A percentile compares a stretch with the other conserved stretches of the same genome.
phyloP scores from a whole-genome alignment of 2,329 filamentous ascomycete species.

The Aureobasidium leucospermi region DNA sequence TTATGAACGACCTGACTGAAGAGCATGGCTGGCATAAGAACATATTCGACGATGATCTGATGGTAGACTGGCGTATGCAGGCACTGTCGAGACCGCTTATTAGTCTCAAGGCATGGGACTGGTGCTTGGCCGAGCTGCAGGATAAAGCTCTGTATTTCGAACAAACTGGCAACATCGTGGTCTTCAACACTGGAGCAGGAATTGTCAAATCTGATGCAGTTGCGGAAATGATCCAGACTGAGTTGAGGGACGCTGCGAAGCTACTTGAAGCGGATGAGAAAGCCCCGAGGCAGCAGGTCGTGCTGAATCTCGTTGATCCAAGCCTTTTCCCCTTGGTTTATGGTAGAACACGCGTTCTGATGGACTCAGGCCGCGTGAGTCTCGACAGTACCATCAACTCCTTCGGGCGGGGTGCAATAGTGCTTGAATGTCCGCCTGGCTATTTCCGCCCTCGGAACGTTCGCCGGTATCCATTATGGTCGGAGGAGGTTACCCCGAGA shows the following conservation, averaged over 20 bases:
- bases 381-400: slow-evolving; percentile 16
- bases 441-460: not conserved
- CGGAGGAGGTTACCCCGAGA: not conserved
- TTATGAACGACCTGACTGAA: not conserved
- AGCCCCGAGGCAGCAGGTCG: not conserved
- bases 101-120: not conserved
- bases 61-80: not conserved
- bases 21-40: not conserved
- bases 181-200: not conserved
- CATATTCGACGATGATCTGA: not conserved
- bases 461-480: not conserved
- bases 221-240: not conserved
- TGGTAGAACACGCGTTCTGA: slow-evolving; percentile 18
- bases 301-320: slow-evolving; percentile 7
- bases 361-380: slow-evolving; percentile 7
- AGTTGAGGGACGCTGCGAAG: not conserved
- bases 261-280: not conserved
- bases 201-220: not conserved
- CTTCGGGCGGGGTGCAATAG: slow-evolving; percentile 13
- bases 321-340: slow-evolving; percentile 21
- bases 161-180: not conserved
- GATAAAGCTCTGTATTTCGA: not conserved
- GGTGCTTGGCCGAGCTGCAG: not conserved
- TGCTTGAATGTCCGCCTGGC: not conserved
- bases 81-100: not conserved